Base-by-base conservation (phyloP, 305 asterid species). In the Nicotiana rustica region DNA sequence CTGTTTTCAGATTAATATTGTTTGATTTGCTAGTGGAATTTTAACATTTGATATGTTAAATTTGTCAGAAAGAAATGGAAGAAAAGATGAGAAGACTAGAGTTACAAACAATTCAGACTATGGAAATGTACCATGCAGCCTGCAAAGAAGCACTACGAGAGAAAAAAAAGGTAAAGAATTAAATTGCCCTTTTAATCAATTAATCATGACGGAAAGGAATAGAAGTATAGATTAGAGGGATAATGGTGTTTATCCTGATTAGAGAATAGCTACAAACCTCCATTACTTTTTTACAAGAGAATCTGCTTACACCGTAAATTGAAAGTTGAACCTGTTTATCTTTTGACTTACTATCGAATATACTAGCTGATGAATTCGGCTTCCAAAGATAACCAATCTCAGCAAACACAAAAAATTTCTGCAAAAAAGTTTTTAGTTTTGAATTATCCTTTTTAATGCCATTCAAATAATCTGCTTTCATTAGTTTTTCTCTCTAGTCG, bases 61-160 rank as follows among this genome's bases (percentile, higher is more conserved):
- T 49, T 52, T 80, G 44, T 62, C 35, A 80, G 83, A 59, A 80
- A 25, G 84, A 35, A 13, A 35, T 57, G 71, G 71, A 31, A 71
- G 81, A 82, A 75, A 82, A 69, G 67, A 47, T 38, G 81, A 82
- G 81, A 71, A 33, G 68, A 82, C 61, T 82, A 73, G 84, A 82
- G 60, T 78, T 82, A 4, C 80, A 82, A 75, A 71, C 67, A 55
- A 71, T 69, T 25, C 84, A 82, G 60, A 82, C 84, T n/a, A 82
- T 82, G 84, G 84, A 82, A 29, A 82, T 82, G 84, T 82, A 71
- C 81, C 81, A 82, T 38, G 73, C 67, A 57, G 84, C 84, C 71
- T 82, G 84, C 62, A 82, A 82, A 75, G 80, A 71, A 59, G 84
- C 84, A 36, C 71, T 82, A 52, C 56, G 77, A 59, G 73, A 82